These are phyloP conservation scores for Sordaria brevicollis DNA, from an alignment of 495 filamentous ascomycete genomes.

Conservation along the genomic window DNA sequence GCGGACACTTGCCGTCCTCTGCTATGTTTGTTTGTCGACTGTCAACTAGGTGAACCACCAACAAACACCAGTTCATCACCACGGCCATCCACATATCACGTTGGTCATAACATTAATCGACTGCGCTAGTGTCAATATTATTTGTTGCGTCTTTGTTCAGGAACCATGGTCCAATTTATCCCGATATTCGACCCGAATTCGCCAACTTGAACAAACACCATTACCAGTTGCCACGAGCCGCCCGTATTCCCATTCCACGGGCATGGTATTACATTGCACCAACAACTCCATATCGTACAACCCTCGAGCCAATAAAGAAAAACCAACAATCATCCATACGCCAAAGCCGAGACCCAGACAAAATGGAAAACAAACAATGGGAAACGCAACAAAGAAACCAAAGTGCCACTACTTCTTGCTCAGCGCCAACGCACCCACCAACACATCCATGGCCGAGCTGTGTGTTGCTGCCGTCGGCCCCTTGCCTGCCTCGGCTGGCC, in stretches of 20 bases:
- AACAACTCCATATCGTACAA: neutral
- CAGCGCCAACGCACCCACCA: slow-evolving; percentile 53
- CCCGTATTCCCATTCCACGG: neutral
- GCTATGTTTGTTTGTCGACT: neutral
- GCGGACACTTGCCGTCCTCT: neutral
- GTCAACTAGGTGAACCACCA: neutral
- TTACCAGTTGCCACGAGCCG: neutral
- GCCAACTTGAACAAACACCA: neutral
- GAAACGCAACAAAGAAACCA: neutral
- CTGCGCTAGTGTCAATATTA: neutral
- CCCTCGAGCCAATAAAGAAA: neutral
- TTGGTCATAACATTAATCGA: neutral
- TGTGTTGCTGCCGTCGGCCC: slow-evolving; percentile 42
- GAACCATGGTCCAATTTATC: neutral
- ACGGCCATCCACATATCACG: neutral
- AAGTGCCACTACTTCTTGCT: neutral
- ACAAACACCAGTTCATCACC: neutral
- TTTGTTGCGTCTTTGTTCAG: neutral
- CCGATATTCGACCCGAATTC: neutral
- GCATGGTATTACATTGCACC: neutral
- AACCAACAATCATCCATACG: neutral
- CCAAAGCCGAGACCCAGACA: neutral
- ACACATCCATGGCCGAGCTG: slow-evolving; percentile 54
- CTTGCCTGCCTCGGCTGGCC: slow-evolving; percentile 42
- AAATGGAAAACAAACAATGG: neutral